Conservation (phyloP, 148 eudicot species). For the Cornus controversa region DNA sequence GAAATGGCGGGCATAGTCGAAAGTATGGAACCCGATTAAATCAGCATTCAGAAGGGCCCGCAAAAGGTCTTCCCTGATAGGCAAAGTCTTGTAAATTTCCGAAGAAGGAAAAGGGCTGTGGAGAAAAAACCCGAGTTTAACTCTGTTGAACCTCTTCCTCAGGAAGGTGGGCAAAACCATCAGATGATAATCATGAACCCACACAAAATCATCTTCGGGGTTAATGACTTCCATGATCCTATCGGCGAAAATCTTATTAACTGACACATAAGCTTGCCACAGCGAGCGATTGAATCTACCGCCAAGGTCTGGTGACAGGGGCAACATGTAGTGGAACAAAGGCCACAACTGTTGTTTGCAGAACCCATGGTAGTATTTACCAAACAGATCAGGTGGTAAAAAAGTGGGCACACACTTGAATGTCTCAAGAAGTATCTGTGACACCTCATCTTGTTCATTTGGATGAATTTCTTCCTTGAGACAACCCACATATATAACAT, state of each 20-base stretch:
- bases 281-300: conserved; percentile 26
- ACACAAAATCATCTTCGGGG: conserved; percentile 31
- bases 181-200: conserved; percentile 31
- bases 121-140: conserved; percentile 28
- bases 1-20: conserved; percentile 30
- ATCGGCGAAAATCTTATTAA: conserved; percentile 25
- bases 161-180: conserved; percentile 30
- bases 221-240: conserved; percentile 29
- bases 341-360: conserved; percentile 33
- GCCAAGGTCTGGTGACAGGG: conserved; percentile 27
- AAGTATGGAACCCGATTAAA: conserved; percentile 28
- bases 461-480: conserved; percentile 21
- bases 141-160: conserved; percentile 25
- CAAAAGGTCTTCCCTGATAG: conserved; percentile 23
- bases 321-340: conserved; percentile 28
- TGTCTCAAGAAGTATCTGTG: conserved; percentile 17
- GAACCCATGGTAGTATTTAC: conserved; percentile 25
- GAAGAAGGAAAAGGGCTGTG: conserved; percentile 30
- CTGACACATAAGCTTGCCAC: conserved; percentile 31
- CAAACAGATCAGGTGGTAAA: conserved; percentile 20
- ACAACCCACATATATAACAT: conserved; percentile 28
- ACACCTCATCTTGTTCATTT: conserved; percentile 28
- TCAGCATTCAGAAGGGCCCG: conserved; percentile 25
- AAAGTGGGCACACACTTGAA: conserved; percentile 27
- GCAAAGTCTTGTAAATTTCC: conserved; percentile 24